Base-by-base conservation (phyloP, 768 basidiomycete genomes). In the Russula ochroleuca region DNA sequence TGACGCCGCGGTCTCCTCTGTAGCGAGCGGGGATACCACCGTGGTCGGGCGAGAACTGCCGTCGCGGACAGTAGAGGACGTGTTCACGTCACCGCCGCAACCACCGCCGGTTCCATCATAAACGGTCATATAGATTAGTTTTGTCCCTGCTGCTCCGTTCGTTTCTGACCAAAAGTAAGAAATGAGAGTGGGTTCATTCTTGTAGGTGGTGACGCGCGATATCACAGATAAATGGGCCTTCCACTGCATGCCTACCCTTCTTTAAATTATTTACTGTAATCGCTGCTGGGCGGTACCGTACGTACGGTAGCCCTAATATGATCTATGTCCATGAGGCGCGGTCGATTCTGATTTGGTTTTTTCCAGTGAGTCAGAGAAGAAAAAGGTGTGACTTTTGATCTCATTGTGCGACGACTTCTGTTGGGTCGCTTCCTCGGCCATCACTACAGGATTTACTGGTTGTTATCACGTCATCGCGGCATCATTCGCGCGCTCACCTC, bases 51-150 rank as follows among this genome's bases (percentile, higher is more conserved):
- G 19, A 50, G 48, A 49, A 38, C 19, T 3, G 9, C 15, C 45
- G 19, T 43, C 21, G 11, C 21, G n/a, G 5, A 23, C 41, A 33
- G 37, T 5, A 35, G 57, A 64, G 14, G 53, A 64, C 38, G 58
- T 52, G 63, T 64, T 52, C 59, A 28, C 38, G 19, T 52, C 57
- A n/a, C 41, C 54, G 37, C 8, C 47, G 3, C 19, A 21, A 17
- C 33, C 15, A 31, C 10, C 25, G 5, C 37, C 8, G 19, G 17
- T 21, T 43, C 43, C 43, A 9, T 19, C 45, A 47, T 11, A 4
- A 8, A 10, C 21, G 19, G 13, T 31, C 5, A n/a, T 47, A n/a
- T 47, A n/a, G 28, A 33, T 35, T 37, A 35, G 51, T 21, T 33
- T 33, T 21, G 31, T 13, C 19, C 15, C 6, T 50, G 21, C 23